A percentile compares a stretch with the other conserved stretches of the same genome.
Conservation (phyloP, 306 rosid species). For the Carpinus viminea region DNA sequence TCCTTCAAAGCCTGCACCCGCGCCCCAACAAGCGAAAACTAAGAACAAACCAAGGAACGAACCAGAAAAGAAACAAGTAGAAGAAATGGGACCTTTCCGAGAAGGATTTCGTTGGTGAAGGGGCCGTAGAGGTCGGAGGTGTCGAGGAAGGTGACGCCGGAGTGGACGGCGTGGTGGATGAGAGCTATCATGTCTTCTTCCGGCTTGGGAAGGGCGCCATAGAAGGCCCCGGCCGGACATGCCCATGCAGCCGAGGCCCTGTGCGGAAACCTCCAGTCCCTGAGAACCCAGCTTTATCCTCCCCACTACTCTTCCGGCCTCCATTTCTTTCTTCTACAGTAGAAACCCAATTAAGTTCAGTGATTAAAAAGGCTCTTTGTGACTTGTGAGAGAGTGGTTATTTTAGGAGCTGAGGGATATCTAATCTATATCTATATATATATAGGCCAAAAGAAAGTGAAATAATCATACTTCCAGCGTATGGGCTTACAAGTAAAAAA, state of each 20-base stretch:
- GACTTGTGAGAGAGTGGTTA: no score
- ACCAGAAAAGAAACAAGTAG: background rate
- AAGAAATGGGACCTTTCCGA: slow-evolving; percentile 32
- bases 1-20: slow-evolving; percentile 42
- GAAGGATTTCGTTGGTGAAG: slow-evolving; percentile 20
- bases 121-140: slow-evolving; percentile 50
- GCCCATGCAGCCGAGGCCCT: slow-evolving; percentile 62
- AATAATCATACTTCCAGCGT: no score
- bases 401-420: no score
- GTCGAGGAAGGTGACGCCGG: slow-evolving; percentile 50
- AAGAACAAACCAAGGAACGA: background rate
- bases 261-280: slow-evolving; percentile 48
- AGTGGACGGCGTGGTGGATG: slow-evolving; percentile 40
- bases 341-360: no score
- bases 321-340: slow-evolving; percentile 6
- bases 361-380: no score
- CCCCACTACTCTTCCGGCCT: background rate
- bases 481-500: no score
- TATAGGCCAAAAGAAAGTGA: no score
- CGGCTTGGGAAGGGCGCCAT: slow-evolving; percentile 58
- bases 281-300: slow-evolving; percentile 43
- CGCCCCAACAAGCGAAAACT: background rate
- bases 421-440: no score
- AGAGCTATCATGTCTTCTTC: slow-evolving; percentile 46
- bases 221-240: slow-evolving; percentile 56